These are phyloP conservation scores for Mayamaea pseudoterrestris DNA, from an alignment of 108 stramenopile genomes.

Conservation along the genomic window DNA sequence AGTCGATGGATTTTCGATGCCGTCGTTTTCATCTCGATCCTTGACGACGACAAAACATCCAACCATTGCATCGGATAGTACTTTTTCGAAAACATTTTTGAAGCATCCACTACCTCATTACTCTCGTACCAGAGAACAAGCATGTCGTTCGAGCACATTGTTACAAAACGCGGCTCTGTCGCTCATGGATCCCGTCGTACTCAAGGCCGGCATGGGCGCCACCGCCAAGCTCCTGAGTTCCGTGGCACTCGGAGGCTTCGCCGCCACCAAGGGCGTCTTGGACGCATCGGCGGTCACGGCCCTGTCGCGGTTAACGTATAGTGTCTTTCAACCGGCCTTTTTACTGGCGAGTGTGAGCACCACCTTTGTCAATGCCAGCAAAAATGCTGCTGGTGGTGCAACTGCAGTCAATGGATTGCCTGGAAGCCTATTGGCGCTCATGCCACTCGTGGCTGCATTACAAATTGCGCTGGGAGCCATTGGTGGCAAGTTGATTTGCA, in stretches of 20 bases:
- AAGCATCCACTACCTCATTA: no score
- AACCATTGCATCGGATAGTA: no score
- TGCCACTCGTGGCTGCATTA: conserved; percentile 6
- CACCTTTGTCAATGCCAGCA: neutral
- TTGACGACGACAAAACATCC: no score
- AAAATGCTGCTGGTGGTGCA: neutral
- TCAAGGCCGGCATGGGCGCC: neutral
- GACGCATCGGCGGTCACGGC: conserved; percentile 1
- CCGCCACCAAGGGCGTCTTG: neutral
- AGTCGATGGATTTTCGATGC: no score
- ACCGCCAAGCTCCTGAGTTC: conserved; percentile 2
- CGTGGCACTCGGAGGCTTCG: neutral
- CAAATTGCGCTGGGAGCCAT: conserved; percentile 8
- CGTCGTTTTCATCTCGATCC: no score
- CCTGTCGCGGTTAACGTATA: conserved; percentile 5
- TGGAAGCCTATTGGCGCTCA: neutral
- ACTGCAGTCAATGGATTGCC: neutral
- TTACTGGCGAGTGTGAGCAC: conserved; percentile 1
- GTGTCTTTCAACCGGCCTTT: conserved; percentile 11
- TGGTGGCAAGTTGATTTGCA: neutral
- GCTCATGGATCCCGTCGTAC: conserved; percentile 1
- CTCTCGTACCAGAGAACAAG: no score
- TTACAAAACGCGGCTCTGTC: no score
- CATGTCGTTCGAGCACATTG: no score
- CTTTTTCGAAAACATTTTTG: no score